Conservation (phyloP, 495 filamentous ascomycete genomes). For the Aspergillus nidulans region DNA sequence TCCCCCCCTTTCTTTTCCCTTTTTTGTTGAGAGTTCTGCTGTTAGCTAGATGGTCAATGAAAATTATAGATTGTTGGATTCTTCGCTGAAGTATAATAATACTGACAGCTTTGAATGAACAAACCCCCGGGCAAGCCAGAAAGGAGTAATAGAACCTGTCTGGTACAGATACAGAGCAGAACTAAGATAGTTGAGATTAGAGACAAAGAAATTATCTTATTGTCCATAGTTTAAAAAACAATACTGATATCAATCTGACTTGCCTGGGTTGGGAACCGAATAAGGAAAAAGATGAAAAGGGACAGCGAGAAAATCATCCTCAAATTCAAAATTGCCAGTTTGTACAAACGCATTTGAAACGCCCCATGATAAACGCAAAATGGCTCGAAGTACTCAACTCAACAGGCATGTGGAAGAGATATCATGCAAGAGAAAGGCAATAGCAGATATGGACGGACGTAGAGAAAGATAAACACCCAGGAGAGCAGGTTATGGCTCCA, state of each 20-base stretch:
- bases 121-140: background rate
- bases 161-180: background rate
- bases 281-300: background rate
- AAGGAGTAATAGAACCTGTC: background rate
- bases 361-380: slow-evolving; percentile 1
- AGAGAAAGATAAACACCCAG: background rate
- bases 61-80: background rate
- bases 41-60: background rate
- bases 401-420: background rate
- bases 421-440: slow-evolving; percentile 5
- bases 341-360: slow-evolving; percentile 6
- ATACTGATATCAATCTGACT: background rate
- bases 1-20: too few relatives aligned
- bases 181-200: background rate
- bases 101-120: background rate
- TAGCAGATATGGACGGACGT: background rate
- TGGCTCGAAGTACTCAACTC: background rate
- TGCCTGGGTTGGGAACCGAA: background rate
- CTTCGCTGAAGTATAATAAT: background rate
- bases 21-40: background rate
- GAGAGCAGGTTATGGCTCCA: background rate
- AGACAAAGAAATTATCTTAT: background rate
- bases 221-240: background rate
- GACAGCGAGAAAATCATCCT: background rate
- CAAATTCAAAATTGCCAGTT: slow-evolving; percentile 1